Evolutionary conservation across 2,329 filamentous ascomycete genomes (phyloP).

Genomic region (Diaporthe sp.): DNA sequence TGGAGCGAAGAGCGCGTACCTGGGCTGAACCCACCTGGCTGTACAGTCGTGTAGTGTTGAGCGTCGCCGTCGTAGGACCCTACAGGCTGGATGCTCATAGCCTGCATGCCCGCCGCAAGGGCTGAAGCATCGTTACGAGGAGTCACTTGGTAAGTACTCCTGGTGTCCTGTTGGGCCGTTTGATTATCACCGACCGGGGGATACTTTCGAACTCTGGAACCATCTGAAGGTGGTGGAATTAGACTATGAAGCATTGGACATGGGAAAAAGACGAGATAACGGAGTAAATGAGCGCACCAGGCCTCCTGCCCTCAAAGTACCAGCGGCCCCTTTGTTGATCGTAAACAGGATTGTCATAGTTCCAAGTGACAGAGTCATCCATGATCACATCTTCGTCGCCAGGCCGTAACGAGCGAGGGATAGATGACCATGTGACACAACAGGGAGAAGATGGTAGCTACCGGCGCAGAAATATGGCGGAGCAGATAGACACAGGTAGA

Average conservation of each 20-base stretch:
- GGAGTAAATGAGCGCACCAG: slow-evolving; percentile 10
- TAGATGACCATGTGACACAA: neutral
- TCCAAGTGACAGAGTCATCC: slow-evolving; percentile 10
- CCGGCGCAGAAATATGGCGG: neutral
- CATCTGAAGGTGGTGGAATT: slow-evolving; percentile 8
- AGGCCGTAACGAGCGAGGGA: neutral
- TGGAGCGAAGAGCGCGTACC: neutral
- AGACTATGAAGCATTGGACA: neutral
- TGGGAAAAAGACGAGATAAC: neutral
- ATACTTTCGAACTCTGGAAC: slow-evolving; percentile 23
- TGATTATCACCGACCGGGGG: slow-evolving; percentile 9
- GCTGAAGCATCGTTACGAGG: slow-evolving; percentile 1
- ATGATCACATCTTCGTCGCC: slow-evolving; percentile 25
- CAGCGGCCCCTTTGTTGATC: slow-evolving; percentile 26
- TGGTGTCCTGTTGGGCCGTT: neutral
- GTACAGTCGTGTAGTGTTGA: slow-evolving; percentile 11
- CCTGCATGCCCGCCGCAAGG: slow-evolving; percentile 15
- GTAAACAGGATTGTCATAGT: slow-evolving; percentile 16
- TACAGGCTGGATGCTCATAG: slow-evolving; percentile 24
- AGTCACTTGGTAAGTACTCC: neutral
- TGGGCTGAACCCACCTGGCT: neutral
- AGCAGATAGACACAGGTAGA: neutral
- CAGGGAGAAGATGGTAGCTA: neutral
- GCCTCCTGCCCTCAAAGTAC: slow-evolving; percentile 26
- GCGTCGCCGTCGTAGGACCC: neutral